Evolutionary conservation across 139 green algal species (phyloP), one percentile per base, ranked within the genome.

Genomic region (Chlorella vulgaris): DNA sequence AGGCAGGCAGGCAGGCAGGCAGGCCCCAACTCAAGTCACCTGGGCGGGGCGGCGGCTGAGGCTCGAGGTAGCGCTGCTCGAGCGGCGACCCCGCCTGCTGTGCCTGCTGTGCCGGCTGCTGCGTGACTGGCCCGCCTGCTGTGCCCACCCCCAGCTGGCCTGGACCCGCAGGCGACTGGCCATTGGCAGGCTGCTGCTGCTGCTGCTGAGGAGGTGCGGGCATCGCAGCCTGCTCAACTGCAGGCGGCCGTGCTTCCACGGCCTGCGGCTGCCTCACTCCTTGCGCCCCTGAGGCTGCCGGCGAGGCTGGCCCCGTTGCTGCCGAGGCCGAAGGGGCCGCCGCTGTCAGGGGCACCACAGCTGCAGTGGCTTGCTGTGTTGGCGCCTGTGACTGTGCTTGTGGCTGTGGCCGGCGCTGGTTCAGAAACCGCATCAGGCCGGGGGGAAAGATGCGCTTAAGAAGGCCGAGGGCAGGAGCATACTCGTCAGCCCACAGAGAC

Each of bases 401-500:
- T 10, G 61, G 7, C 28, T 38, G 35, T 3, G 43, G 53, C 53
- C 15, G 10, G 18, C 47, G 70, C 65, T 83, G 83, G 43, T 80
- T 92, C 3, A 96, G 84, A 87, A 89, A 95, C 4, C 89, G 80
- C 62, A 96, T 82, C 36, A 98, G 85, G 0, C 95, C 94, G 6
- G 90, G 78, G 0, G 95, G 94, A 60, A 98, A 91, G 42, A 87
- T 39, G 21, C 90, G 84, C 36, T 85, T 81, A 39, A 98, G 83
- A 74, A 98, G 83, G 1, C 77, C 82, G 33, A 97, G 75, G 31
- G 95, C 91, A 15, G 92, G 90, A 0, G 84, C 76, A 69, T 95
- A 92, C 36, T 93, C 89, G 60, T 98, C 94, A 3, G 84, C 87
- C 94, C 93, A 97, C 26, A 94, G 89, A 0, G 91, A 89, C 7